Percentiles rank a stretch among this genome's conserved stretches.
phyloP scores from a whole-genome alignment of 192 early-diverging fungal species.

The Borealophlyctis nickersoniae region DNA sequence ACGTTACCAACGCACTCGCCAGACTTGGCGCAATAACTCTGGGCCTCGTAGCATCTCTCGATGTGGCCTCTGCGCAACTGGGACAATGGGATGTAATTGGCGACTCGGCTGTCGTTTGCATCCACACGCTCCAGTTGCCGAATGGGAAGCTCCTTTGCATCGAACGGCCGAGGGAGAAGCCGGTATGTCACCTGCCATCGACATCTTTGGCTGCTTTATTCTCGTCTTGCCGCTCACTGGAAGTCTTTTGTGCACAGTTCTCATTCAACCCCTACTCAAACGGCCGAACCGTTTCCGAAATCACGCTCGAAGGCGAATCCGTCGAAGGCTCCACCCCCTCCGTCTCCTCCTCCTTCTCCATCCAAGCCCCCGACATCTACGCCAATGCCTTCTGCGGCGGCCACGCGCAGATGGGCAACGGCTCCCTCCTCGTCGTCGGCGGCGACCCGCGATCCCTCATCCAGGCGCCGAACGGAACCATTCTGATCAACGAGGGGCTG shows the following conservation, averaged over 20 bases:
- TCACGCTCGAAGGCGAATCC: not conserved
- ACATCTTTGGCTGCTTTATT: no score
- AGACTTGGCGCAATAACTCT: no score
- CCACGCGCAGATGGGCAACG: slow-evolving; percentile 36
- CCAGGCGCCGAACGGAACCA: not conserved
- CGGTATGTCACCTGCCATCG: slow-evolving; percentile 4
- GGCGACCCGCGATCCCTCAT: slow-evolving; percentile 29
- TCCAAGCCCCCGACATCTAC: not conserved
- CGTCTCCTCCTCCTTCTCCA: not conserved
- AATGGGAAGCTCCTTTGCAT: slow-evolving; percentile 26
- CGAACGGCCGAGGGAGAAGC: slow-evolving; percentile 26
- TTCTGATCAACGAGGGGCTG: not conserved
- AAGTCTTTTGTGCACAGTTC: not conserved
- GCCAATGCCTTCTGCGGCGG: slow-evolving; percentile 39
- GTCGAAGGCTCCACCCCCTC: not conserved
- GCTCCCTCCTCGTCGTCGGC: slow-evolving; percentile 37
- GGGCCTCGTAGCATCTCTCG: no score
- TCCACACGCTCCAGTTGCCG: slow-evolving; percentile 25
- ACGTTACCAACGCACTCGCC: no score
- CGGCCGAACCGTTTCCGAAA: not conserved
- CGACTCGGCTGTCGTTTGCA: slow-evolving; percentile 17
- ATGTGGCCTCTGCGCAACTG: slow-evolving; percentile 2
- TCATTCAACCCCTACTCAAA: not conserved
- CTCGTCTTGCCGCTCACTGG: slow-evolving; percentile 3
- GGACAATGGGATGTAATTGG: slow-evolving; percentile 11